Evolutionary conservation across 768 basidiomycete species (phyloP).

Genomic region (Lenzites betulinus): DNA sequence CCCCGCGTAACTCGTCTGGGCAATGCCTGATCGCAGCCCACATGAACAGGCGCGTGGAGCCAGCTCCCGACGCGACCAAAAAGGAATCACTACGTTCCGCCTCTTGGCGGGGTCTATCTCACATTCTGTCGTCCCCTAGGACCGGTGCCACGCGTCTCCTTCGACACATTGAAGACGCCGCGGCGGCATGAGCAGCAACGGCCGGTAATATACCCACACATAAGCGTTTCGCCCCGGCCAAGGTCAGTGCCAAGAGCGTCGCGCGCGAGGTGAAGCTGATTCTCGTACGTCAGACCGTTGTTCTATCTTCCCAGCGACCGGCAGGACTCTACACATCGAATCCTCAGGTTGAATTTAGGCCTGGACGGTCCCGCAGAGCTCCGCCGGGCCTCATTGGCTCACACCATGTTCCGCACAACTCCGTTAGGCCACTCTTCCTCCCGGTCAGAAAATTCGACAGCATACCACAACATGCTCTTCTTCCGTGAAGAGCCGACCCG

Average conservation of each 20-base stretch:
- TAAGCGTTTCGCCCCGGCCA: not conserved
- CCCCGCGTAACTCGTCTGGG: not conserved
- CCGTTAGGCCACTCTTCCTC: not conserved
- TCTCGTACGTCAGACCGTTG: not conserved
- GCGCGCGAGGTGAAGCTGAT: not conserved
- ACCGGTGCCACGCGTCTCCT: not conserved
- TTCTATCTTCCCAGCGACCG: slow-evolving; percentile 2
- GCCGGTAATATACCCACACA: not conserved
- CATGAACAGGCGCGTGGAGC: slow-evolving; percentile 6
- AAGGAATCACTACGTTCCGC: not conserved
- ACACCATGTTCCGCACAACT: not conserved
- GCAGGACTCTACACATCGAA: not conserved
- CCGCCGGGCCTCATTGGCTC: not conserved
- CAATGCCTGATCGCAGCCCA: slow-evolving; percentile 3
- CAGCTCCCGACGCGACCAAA: not conserved
- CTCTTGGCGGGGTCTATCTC: not conserved
- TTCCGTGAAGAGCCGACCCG: not conserved
- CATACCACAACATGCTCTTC: not conserved
- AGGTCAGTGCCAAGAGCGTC: not conserved
- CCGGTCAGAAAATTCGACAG: not conserved
- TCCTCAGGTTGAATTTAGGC: not conserved
- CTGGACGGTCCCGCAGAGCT: not conserved
- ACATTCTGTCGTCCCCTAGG: not conserved
- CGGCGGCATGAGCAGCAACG: not conserved
- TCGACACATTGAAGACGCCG: not conserved